phyloP scores from a whole-genome alignment of 108 stramenopile genomes.

The Epithemia pelagica region DNA sequence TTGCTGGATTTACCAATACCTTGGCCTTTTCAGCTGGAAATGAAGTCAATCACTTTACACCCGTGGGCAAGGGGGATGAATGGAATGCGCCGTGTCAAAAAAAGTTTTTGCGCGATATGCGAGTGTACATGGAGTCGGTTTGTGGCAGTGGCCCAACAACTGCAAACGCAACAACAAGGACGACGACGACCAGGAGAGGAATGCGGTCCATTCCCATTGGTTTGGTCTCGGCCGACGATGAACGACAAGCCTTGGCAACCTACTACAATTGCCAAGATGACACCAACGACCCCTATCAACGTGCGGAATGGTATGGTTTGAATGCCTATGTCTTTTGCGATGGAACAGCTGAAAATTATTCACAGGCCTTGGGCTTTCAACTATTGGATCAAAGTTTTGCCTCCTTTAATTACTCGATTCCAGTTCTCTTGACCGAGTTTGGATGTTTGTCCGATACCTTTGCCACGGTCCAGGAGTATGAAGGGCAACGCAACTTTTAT shows the following conservation, averaged over 20 bases:
- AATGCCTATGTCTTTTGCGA: constrained; percentile 37
- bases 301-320: constrained; percentile 39
- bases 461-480: constrained; percentile 23
- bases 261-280: constrained; percentile 37
- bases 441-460: constrained; percentile 31
- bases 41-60: constrained; percentile 31
- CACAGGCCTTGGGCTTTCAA: constrained; percentile 18
- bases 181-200: too few relatives aligned
- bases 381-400: constrained; percentile 8
- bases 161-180: too few relatives aligned
- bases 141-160: too few relatives aligned
- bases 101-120: constrained; percentile 43
- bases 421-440: constrained; percentile 38
- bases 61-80: constrained; percentile 10
- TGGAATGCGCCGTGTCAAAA: constrained; percentile 37
- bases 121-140: constrained; percentile 11
- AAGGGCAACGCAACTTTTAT: constrained; percentile 32
- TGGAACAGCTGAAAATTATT: constrained; percentile 1
- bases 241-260: constrained; percentile 2
- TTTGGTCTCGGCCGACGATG: constrained; percentile 20
- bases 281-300: constrained; percentile 25
- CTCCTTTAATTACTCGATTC: constrained; percentile 13
- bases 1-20: constrained; percentile 34
- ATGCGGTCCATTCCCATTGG: constrained; percentile 32
- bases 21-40: constrained; percentile 40